These are phyloP conservation scores for Corchorus capsularis DNA, from an alignment of 345 rosid genomes.

Conservation along the genomic window DNA sequence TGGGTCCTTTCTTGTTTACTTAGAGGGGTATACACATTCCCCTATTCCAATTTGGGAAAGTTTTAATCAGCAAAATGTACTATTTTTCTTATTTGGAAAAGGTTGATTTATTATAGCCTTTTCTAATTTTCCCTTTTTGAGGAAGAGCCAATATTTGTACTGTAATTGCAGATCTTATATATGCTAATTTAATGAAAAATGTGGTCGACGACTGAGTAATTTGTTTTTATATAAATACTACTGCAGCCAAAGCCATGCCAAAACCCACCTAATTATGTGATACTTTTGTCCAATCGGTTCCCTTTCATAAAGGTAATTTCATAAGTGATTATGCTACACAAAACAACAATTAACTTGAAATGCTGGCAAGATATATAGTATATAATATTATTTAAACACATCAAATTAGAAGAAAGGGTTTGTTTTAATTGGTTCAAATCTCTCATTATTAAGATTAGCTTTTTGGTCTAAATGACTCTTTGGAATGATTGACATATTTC, in stretches of 20 bases:
- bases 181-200: background rate
- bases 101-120: background rate
- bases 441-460: background rate
- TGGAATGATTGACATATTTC: conserved; percentile 3
- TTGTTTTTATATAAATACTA: background rate
- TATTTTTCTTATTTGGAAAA: background rate
- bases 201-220: background rate
- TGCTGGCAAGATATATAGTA: no score
- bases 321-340: no score
- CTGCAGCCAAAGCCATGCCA: background rate
- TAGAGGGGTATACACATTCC: background rate
- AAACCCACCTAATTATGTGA: background rate
- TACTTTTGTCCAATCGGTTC: background rate
- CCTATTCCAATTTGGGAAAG: background rate
- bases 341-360: no score
- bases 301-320: no score
- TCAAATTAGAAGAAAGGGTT: no score
- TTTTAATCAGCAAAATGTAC: background rate
- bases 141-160: no score
- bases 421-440: no score
- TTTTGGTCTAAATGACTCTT: background rate
- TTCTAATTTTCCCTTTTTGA: background rate
- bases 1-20: background rate
- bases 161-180: no score
- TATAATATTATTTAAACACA: no score